Percentiles rank a stretch among this genome's conserved stretches.
phyloP scores from a whole-genome alignment of 306 rosid genomes.

The Vigna radiata region DNA sequence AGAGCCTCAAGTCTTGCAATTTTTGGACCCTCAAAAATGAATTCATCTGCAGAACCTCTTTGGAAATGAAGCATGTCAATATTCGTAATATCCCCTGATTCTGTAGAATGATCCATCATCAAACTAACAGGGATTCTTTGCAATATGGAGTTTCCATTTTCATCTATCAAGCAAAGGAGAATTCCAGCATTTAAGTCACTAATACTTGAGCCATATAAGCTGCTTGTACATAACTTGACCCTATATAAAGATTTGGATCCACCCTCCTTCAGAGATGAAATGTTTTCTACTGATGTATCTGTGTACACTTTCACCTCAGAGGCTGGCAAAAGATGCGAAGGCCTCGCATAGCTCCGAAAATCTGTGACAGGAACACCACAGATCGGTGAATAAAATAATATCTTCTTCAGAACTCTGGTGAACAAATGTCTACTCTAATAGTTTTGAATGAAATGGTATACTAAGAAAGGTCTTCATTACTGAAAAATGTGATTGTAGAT shows the following conservation, averaged over 20 bases:
- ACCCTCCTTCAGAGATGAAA: constrained; percentile 54
- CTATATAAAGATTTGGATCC: constrained; percentile 55
- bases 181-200: constrained; percentile 72
- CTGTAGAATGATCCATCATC: constrained; percentile 50
- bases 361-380: constrained; percentile 52
- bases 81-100: constrained; percentile 44
- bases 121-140: constrained; percentile 72
- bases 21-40: constrained; percentile 78
- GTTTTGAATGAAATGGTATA: not conserved
- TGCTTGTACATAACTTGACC: constrained; percentile 75
- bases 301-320: constrained; percentile 63
- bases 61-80: constrained; percentile 62
- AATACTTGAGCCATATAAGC: constrained; percentile 67
- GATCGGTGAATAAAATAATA: not conserved
- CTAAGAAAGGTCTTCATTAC: not conserved
- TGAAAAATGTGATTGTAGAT: not conserved
- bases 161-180: constrained; percentile 78
- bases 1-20: constrained; percentile 65
- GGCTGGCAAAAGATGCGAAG: constrained; percentile 70
- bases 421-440: not conserved
- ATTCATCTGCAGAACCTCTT: constrained; percentile 78
- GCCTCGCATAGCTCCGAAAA: constrained; percentile 69
- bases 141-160: constrained; percentile 74
- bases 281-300: constrained; percentile 50
- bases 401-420: not conserved